phyloP scores from a whole-genome alignment of 2,329 filamentous ascomycete species.

The Aspergillus fijiensis region DNA sequence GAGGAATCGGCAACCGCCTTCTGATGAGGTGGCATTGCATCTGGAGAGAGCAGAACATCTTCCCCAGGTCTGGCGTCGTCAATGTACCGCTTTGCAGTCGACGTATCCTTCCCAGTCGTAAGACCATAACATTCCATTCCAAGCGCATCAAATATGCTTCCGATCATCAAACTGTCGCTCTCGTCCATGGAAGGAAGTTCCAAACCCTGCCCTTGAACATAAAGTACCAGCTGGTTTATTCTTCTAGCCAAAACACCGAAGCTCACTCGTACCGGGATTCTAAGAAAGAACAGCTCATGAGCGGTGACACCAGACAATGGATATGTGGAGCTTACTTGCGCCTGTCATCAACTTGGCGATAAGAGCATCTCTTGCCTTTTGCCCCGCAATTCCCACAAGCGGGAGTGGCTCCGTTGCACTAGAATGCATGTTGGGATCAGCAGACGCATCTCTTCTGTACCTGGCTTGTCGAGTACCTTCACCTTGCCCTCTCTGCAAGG shows the following conservation, averaged over 20 bases:
- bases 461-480: constrained; percentile 30
- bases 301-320: constrained; percentile 25
- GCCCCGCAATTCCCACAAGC: constrained; percentile 38
- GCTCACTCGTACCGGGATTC: not conserved
- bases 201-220: constrained; percentile 41
- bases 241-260: constrained; percentile 10
- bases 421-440: not conserved
- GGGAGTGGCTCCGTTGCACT: constrained; percentile 40
- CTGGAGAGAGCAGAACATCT: no score
- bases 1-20: no score
- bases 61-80: no score
- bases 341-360: constrained; percentile 40
- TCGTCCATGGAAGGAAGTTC: constrained; percentile 38
- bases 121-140: constrained; percentile 15
- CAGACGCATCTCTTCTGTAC: constrained; percentile 1
- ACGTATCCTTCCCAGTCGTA: no score
- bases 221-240: constrained; percentile 39
- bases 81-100: not conserved
- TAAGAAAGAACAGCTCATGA: not conserved
- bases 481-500: constrained; percentile 48
- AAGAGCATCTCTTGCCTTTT: constrained; percentile 38
- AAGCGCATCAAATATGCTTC: constrained; percentile 36
- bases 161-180: constrained; percentile 37
- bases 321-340: constrained; percentile 31
- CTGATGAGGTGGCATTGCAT: no score